These are phyloP conservation scores for Esteya vermicola DNA, from an alignment of 2,329 filamentous ascomycete genomes.

Conservation along the genomic window DNA sequence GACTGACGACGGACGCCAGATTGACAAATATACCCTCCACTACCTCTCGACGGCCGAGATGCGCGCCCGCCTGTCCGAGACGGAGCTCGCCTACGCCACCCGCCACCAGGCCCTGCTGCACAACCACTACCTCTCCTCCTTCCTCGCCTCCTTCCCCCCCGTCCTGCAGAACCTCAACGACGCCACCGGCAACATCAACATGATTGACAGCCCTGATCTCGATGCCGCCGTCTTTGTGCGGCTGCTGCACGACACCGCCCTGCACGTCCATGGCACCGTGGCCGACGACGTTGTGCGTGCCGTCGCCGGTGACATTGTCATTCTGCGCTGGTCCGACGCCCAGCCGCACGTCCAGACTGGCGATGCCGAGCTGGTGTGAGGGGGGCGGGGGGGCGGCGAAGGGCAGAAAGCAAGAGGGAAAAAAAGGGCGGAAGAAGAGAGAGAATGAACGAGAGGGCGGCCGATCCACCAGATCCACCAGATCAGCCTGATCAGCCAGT, in stretches of 20 bases:
- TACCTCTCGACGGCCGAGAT: constrained; percentile 47
- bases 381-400: neutral
- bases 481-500: no score
- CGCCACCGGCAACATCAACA: constrained; percentile 73
- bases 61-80: constrained; percentile 52
- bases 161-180: constrained; percentile 78
- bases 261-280: constrained; percentile 48
- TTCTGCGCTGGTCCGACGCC: constrained; percentile 62
- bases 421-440: no score
- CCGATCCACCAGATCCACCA: no score
- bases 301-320: constrained; percentile 48
- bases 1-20: constrained; percentile 27
- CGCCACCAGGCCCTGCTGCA: constrained; percentile 75
- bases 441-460: no score
- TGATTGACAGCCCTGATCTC: constrained; percentile 79
- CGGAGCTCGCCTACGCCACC: constrained; percentile 70
- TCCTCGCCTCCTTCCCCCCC: constrained; percentile 68
- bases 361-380: constrained; percentile 44
- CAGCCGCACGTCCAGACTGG: constrained; percentile 42
- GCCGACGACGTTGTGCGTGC: constrained; percentile 45
- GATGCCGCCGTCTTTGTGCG: constrained; percentile 77
- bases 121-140: constrained; percentile 72
- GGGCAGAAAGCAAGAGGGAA: neutral
- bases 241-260: constrained; percentile 45
- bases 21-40: constrained; percentile 63